Evolutionary conservation across 345 rosid species (phyloP).

Genomic region (Sonneratia alba): DNA sequence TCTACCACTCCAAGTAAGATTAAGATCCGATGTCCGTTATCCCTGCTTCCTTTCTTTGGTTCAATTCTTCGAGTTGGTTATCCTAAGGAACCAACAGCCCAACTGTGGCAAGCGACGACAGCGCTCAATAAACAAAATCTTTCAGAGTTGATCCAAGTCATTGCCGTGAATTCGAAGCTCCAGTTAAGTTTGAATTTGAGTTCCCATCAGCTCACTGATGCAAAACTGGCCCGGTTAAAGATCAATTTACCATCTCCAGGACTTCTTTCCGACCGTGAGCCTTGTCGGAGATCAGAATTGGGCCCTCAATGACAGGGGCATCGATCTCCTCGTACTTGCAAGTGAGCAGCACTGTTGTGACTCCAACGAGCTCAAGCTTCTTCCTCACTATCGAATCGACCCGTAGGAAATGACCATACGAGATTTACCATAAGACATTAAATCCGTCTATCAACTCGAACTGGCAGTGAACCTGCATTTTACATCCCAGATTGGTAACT

Average conservation of each 20-base stretch:
- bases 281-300: slow-evolving; percentile 73
- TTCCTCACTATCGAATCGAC: slow-evolving; percentile 51
- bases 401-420: slow-evolving; percentile 67
- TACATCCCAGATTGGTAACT: no score
- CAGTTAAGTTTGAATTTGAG: neutral
- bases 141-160: neutral
- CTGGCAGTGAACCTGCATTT: slow-evolving; percentile 71
- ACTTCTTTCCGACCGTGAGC: slow-evolving; percentile 80
- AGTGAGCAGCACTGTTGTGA: slow-evolving; percentile 88
- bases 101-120: no score
- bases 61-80: no score
- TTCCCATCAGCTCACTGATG: no score
- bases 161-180: neutral
- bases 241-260: slow-evolving; percentile 62
- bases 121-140: no score
- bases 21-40: no score
- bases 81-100: no score
- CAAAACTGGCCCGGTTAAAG: no score
- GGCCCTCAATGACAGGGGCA: slow-evolving; percentile 89
- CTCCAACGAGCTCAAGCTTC: slow-evolving; percentile 91
- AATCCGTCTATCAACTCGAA: no score
- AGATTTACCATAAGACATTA: slow-evolving; percentile 80
- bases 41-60: no score
- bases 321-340: slow-evolving; percentile 95
- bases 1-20: no score